These are phyloP conservation scores for Aphanocladium album DNA, from an alignment of 2,329 filamentous ascomycete species.

Conservation along the genomic window DNA sequence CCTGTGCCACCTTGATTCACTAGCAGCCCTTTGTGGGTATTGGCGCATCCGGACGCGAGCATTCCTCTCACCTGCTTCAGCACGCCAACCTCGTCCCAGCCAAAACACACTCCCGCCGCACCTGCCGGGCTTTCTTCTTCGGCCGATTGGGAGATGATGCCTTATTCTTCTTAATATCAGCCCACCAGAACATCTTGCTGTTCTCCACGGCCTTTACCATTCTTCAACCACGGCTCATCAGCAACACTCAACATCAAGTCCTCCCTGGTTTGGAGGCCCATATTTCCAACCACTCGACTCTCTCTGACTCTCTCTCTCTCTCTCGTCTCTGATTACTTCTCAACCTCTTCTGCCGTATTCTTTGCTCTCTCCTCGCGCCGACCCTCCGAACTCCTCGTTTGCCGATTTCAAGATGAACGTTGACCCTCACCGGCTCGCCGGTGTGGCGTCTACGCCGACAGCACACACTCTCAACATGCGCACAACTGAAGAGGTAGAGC, in stretches of 20 bases:
- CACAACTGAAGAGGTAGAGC: slow-evolving; percentile 21
- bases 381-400: not conserved
- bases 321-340: slow-evolving; percentile 3
- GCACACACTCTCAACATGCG: slow-evolving; percentile 24
- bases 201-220: not conserved
- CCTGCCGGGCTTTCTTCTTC: not conserved
- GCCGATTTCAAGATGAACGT: slow-evolving; percentile 19
- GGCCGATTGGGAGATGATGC: not conserved
- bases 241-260: not conserved
- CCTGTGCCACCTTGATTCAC: slow-evolving; percentile 14
- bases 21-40: slow-evolving; percentile 14
- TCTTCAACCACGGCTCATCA: slow-evolving; percentile 6
- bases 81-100: not conserved
- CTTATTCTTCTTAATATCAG: not conserved
- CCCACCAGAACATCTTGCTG: not conserved
- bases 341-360: not conserved
- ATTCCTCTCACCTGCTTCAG: slow-evolving; percentile 1
- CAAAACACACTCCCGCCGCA: not conserved
- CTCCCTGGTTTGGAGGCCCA: slow-evolving; percentile 11
- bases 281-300: not conserved
- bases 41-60: not conserved
- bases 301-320: not conserved
- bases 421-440: slow-evolving; percentile 27
- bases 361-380: slow-evolving; percentile 8
- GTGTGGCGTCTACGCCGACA: slow-evolving; percentile 25